Percentiles rank a stretch among this genome's conserved stretches.
Conservation (phyloP, 2,329 filamentous ascomycete genomes). For the Paecilomyces sp. region DNA sequence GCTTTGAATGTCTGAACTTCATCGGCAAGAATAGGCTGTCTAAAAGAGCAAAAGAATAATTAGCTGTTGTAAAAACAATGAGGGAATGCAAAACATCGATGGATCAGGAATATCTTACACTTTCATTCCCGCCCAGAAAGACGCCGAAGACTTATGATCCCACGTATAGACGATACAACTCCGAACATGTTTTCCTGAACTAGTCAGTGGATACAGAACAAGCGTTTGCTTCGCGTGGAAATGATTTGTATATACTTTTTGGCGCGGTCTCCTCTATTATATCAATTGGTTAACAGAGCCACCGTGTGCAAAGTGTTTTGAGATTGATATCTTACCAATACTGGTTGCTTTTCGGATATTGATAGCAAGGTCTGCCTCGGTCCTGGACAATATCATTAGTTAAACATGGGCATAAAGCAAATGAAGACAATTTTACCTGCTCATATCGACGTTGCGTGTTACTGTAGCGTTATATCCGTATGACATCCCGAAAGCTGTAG, state of each 20-base stretch:
- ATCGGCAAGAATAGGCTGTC: constrained; percentile 95
- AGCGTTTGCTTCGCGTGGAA: constrained; percentile 2
- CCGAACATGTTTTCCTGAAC: constrained; percentile 80
- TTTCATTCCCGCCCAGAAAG: constrained; percentile 98
- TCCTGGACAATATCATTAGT: constrained; percentile 29
- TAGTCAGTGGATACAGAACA: neutral
- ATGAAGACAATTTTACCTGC: constrained; percentile 42
- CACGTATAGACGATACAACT: constrained; percentile 98
- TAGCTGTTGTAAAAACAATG: constrained; percentile 1
- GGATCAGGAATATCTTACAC: constrained; percentile 57
- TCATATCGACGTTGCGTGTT: constrained; percentile 44
- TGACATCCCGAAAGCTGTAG: neutral
- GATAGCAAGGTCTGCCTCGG: constrained; percentile 58
- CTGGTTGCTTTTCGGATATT: constrained; percentile 63
- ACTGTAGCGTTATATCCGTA: neutral
- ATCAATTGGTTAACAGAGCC: constrained; percentile 1
- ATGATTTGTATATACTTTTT: constrained; percentile 46
- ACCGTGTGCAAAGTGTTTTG: constrained; percentile 8
- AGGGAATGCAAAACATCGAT: neutral
- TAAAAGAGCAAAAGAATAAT: constrained; percentile 27
- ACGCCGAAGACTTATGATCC: constrained; percentile 92
- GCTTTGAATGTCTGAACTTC: constrained; percentile 99
- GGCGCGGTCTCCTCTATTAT: constrained; percentile 56
- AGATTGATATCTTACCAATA: constrained; percentile 39
- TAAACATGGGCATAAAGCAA: neutral